These are phyloP conservation scores for Aspergillus sp. DNA, from an alignment of 2,329 filamentous ascomycete species.

Conservation along the genomic window DNA sequence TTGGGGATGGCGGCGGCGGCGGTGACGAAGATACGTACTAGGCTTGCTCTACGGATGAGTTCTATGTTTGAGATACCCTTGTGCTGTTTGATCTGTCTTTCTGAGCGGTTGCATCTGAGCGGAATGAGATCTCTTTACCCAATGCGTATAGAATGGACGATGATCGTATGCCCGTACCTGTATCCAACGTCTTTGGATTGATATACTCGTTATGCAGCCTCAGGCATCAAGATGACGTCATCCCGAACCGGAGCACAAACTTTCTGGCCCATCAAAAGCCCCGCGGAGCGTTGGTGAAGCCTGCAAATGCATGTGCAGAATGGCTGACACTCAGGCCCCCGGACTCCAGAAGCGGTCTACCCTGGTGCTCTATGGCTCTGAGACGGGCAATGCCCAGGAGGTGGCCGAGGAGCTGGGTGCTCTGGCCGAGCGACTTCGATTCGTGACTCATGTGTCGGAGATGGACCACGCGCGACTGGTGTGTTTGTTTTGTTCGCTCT, in stretches of 20 bases:
- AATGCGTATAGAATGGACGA: too few species aligned
- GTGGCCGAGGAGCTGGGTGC: conserved; percentile 80
- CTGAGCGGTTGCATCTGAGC: conserved; percentile 6
- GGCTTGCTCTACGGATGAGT: conserved; percentile 3
- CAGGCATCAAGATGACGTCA: conserved; percentile 9
- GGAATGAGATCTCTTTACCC: conserved; percentile 4
- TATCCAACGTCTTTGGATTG: too few species aligned
- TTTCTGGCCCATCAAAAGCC: neutral
- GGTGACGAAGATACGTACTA: conserved; percentile 48
- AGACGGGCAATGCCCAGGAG: conserved; percentile 93
- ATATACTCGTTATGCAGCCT: too few species aligned
- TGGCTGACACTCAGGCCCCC: conserved; percentile 20
- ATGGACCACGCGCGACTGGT: conserved; percentile 75
- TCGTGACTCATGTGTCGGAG: conserved; percentile 70
- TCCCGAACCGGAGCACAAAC: neutral
- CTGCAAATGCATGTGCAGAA: conserved; percentile 15
- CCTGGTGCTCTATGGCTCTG: conserved; percentile 85
- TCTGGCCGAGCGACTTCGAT: conserved; percentile 72
- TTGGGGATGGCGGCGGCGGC: conserved; percentile 53
- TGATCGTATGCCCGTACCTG: too few species aligned
- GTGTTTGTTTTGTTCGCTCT: conserved; percentile 38
- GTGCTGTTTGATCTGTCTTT: conserved; percentile 16
- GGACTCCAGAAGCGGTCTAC: conserved; percentile 42
- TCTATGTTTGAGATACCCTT: conserved; percentile 29
- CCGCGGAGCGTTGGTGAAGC: neutral